Evolutionary conservation across 2,329 filamentous ascomycete species (phyloP), one percentile per base, ranked within the genome.

Genomic region (Aspergillus sp.): DNA sequence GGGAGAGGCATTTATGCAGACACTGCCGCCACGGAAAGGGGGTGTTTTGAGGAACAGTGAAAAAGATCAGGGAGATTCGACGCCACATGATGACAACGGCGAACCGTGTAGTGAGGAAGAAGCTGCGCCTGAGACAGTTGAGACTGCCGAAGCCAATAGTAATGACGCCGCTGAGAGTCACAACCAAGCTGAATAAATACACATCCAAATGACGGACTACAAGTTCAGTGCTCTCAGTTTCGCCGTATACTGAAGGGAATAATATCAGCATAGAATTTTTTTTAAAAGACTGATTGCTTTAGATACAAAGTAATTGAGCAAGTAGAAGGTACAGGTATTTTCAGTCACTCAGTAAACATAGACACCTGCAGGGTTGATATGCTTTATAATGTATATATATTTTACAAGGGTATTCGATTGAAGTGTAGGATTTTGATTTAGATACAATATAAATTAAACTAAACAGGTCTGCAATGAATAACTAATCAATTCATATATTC

Each of bases 1-100:
- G 95, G 93, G 89, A 1, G 81, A 90, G 69, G 93, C 95, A 0
- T 99, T 99, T 72, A 77, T 93, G 76, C 82, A 85, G 51, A 91
- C 96, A 3, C 93, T 99, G 65, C 95, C 95, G 0, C 92, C 91
- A 76, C 82, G 95, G 61, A 99, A 99, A 74, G 91, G 91, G 1
- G 91, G 89, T 0, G 84, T 82, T 55, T 70, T 96, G 65, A 90
- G 81, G 57, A 67, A 52, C 12, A 33, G 47, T 5, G 50, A 23
- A 11, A 37, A 40, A 9, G 54, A 33, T 12, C 55, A 52, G 17
- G 57, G 51, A 25, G 63, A 57, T 35, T 41, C 52, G 47, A 52
- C 57, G 9, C 65, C 62, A 1, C 67, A 69, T 4, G 69, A 71
- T 19, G 64, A 68, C 25, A 69, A 64, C 57, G 33, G 23, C 11